Base-by-base conservation (phyloP, 169 alveolate species). In the Hepatocystis sp. region DNA sequence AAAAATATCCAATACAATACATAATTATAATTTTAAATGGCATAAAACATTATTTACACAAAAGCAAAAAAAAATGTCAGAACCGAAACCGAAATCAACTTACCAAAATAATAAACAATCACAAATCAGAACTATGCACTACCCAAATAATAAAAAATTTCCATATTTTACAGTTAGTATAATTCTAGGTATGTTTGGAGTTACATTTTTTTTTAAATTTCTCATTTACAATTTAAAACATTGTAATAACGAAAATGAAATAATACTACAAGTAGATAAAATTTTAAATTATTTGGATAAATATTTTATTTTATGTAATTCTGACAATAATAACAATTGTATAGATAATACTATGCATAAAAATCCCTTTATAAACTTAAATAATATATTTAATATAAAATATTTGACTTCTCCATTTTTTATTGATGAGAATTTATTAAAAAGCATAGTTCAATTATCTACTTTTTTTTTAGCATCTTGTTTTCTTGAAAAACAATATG, bases 381-480 rank as follows among this genome's bases (percentile, higher is more conserved):
- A 19, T 39, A 17, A 34, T n/a, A 44, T 52, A 32, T 58, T 58
- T 39, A 56, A 44, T 25, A 58, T 71, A 44, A 71, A 71, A 28
- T 58, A 71, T 71, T 28, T 71, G 39, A 71, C 86, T 23, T 71
- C 78, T 0, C 78, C 34, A 56, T 71, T 71, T 71, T 71, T 58
- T 51, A 39, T 17, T 1, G 58, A 71, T 44, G 86, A 71, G 58
- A 71, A 71, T 71, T 1, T 42, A 46, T 52, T 71, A 15, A 71
- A 71, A 39, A 44, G 86, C n/a, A 32, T 65, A 55, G 76, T 71
- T 40, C 86, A 71, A 36, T 23, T 71, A 17, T 40, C 44, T 23
- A 71, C 86, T 1, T 71, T 71, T 58, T 58, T 71, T 71, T 60
- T 71, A 39, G 68, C 86, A 32, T 71, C 86, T 4, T 30, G 86